phyloP scores from a whole-genome alignment of 2,329 filamentous ascomycete genomes.

The Calonectria honghensis region DNA sequence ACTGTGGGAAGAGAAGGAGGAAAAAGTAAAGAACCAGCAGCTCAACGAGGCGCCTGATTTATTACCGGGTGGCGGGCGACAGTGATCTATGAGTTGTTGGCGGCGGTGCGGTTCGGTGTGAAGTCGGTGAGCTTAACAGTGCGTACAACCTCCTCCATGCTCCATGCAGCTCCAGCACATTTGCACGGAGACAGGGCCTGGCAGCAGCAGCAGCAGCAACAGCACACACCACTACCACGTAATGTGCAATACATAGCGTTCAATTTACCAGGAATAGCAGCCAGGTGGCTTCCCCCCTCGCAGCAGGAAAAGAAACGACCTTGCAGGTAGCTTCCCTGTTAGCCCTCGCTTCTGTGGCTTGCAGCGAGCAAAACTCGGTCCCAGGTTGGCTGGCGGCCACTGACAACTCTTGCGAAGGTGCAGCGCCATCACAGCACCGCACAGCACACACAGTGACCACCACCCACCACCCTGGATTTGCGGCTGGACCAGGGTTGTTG shows the following conservation, averaged over 20 bases:
- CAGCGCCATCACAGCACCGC: constrained; percentile 21
- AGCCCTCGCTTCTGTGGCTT: constrained; percentile 14
- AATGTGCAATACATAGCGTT: constrained; percentile 20
- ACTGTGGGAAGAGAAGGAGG: constrained; percentile 32
- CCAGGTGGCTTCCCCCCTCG: constrained; percentile 18
- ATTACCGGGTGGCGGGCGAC: constrained; percentile 34
- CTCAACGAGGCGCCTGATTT: constrained; percentile 30
- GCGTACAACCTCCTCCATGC: constrained; percentile 6
- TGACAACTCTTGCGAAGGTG: constrained; percentile 21
- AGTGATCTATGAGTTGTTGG: constrained; percentile 35
- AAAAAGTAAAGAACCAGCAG: constrained; percentile 8
- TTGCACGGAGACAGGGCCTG: constrained; percentile 44
- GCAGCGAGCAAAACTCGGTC: constrained; percentile 16
- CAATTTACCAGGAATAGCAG: constrained; percentile 25
- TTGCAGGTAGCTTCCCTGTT: constrained; percentile 20
- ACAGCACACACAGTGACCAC: constrained; percentile 29
- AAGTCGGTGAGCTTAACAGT: constrained; percentile 56
- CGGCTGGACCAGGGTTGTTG: constrained; percentile 32
- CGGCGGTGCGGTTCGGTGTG: constrained; percentile 55
- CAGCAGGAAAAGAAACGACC: constrained; percentile 27
- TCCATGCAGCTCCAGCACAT: constrained; percentile 33
- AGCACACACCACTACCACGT: constrained; percentile 35
- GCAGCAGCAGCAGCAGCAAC: constrained; percentile 37
- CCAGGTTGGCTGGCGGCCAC: constrained; percentile 11
- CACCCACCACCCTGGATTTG: constrained; percentile 20